Evolutionary conservation across 2,329 filamentous ascomycete genomes (phyloP), one percentile per base, ranked within the genome.

Genomic region (Fusarium sp.): DNA sequence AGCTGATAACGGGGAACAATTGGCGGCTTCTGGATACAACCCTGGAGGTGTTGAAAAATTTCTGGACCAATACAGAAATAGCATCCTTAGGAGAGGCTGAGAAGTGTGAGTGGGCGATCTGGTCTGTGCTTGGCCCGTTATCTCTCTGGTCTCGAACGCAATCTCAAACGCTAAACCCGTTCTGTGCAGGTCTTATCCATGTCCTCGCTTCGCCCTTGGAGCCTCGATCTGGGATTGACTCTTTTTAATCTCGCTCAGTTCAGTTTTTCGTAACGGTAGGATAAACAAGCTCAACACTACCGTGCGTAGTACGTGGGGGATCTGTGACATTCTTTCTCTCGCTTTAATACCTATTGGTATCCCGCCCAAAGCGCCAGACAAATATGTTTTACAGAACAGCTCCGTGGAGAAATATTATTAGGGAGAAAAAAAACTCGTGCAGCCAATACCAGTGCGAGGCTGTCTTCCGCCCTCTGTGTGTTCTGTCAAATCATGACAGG

Each of bases 111-210:
- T 74, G 65, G 68, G 56, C 56, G 70, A 68, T 61, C 45, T 75
- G 68, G 72, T 61, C 72, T 71, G 72, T 75, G 72, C 72, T 51
- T 42, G 36, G 42, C 50, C 52, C 61, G 71, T 75, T 75, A 75
- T 75, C 72, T 75, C 47, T 62, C 26, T 69, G 52, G 38, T 38
- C 38, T 54, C 34, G 55, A 45, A 51, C 24, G 50, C 52, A 52
- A 61, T 65, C 60, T 48, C 18, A 3, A 26, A 24, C 48, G 30
- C 67, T 70, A 70, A 51, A 30, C 66, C 32, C 9, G 2, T 30
- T 50, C 26, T 15, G 47, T n/a, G 6, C 28, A 54, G 42, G 51
- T 47, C 67, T 69, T 66, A 73, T 73, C 70, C 70, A 44, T 55
- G 47, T 28, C 52, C 36, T 56, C 39, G 39, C 55, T 44, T 56